Evolutionary conservation across 495 filamentous ascomycete species (phyloP), one percentile per base, ranked within the genome.

Genomic region (Recurvomyces mirabilis): DNA sequence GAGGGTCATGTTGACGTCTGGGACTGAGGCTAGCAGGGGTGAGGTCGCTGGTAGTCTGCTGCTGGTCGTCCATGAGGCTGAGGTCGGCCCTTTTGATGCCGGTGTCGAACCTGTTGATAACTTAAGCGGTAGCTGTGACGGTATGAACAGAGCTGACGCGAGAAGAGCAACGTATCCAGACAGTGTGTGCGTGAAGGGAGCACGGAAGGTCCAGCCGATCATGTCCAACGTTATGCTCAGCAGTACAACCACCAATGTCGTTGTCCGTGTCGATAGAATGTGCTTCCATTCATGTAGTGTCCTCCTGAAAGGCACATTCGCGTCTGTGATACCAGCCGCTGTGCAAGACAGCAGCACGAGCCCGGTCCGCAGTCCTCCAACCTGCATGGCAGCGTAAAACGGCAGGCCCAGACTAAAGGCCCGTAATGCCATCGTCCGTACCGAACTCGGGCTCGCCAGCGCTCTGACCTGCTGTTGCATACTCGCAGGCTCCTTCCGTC

Each of bases 301-400:
- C 2, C 48, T 25, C 15, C 26, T 50, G 29, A 41, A 41, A 20
- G 45, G 47, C 32, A 54, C 47, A 13, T 59, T 57, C 14, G 58
- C 35, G n/a, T 38, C 33, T 9, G 53, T 50, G 3, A 70, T 36
- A 25, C 55, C 57, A 1, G 69, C 64, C 21, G 68, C 67, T 2
- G 65, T 43, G 34, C 66, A 65, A 30, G 69, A 58, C 28, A 75
- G 57, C 25, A 78, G 49, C 3, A 68, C 44, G 23, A 78, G 62
- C 6, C 70, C 69, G 9, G 72, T 69, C 21, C 72, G 56, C 41
- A 70, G 63, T 5, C 69, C 74, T 18, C 77, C 76, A 15, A 79
- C 55, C 26, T 75, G 68, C 51, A 75, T 57, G 0, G 70, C 53
- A 17, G 75, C 73, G 47, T 74, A 78, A 45, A 75, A 70, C 0